phyloP scores from a whole-genome alignment of 306 rosid species.

The Cicer arietinum region DNA sequence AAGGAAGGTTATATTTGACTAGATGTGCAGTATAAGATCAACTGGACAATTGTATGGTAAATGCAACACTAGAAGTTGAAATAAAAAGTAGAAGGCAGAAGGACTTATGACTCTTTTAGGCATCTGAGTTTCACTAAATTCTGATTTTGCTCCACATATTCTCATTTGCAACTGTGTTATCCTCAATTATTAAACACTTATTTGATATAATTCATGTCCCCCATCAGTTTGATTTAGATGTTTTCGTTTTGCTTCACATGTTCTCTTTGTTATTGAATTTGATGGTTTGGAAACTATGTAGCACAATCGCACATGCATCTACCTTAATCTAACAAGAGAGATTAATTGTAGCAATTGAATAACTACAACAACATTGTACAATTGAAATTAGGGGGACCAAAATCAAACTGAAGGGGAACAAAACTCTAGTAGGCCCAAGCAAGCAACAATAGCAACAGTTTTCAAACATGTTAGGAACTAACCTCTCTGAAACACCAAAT shows the following conservation, averaged over 20 bases:
- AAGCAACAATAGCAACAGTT: conserved; percentile 34
- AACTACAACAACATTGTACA: conserved; percentile 22
- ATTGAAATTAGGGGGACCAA: conserved; percentile 24
- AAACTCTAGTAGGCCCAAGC: conserved; percentile 27
- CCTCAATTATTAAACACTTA: conserved; percentile 15
- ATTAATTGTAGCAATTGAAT: conserved; percentile 27
- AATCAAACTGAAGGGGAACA: conserved; percentile 30
- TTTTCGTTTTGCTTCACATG: conserved; percentile 13
- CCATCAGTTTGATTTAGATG: conserved; percentile 15
- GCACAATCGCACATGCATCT: conserved; percentile 19
- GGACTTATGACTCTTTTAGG: background rate
- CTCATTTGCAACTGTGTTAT: conserved; percentile 14
- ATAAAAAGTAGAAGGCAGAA: conserved; percentile 24
- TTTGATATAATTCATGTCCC: conserved; percentile 15
- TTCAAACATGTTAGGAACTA: conserved; percentile 66
- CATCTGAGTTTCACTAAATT: background rate
- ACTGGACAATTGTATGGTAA: conserved; percentile 36
- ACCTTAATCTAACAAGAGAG: conserved; percentile 31
- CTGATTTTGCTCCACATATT: conserved; percentile 11
- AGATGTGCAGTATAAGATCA: conserved; percentile 24
- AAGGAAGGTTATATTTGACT: conserved; percentile 30
- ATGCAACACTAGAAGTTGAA: conserved; percentile 40
- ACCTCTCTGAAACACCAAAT: conserved; percentile 86
- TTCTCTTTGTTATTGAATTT: conserved; percentile 24
- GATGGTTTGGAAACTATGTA: conserved; percentile 20